A percentile compares a stretch with the other conserved stretches of the same genome.
Conservation (phyloP, 108 stramenopile species). For the Nannochloropsis granulata region DNA sequence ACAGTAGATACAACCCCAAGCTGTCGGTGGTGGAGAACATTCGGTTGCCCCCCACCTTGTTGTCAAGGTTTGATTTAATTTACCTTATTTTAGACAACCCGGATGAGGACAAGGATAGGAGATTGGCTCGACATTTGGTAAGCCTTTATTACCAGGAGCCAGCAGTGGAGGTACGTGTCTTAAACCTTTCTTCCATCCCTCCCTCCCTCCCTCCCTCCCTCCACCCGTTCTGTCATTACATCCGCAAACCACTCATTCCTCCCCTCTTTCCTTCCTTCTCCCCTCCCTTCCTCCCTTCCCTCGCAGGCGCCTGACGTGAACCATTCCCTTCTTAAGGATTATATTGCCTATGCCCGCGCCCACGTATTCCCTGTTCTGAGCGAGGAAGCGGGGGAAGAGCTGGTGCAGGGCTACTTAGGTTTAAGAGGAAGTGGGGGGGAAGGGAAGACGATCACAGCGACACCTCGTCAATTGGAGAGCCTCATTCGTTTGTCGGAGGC, state of each 20-base stretch:
- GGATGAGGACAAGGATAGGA: constrained; percentile 63
- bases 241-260: background rate
- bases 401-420: constrained; percentile 75
- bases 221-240: background rate
- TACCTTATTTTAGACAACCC: constrained; percentile 90
- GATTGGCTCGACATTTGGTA: constrained; percentile 38
- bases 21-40: constrained; percentile 95
- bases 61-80: constrained; percentile 95
- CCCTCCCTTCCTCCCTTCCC: background rate
- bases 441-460: constrained; percentile 83
- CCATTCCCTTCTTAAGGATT: constrained; percentile 57
- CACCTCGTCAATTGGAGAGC: constrained; percentile 94
- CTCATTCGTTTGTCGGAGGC: constrained; percentile 89
- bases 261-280: background rate
- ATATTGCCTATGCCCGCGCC: constrained; percentile 71
- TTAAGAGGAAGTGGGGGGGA: constrained; percentile 60
- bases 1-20: constrained; percentile 91
- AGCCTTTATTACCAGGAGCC: constrained; percentile 3
- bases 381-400: constrained; percentile 64
- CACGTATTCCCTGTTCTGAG: constrained; percentile 61
- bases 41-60: constrained; percentile 89
- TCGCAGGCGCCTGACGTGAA: constrained; percentile 37
- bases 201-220: background rate
- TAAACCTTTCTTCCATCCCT: background rate
- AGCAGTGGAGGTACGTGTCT: background rate